Percentiles rank a stretch among this genome's conserved stretches.
These are phyloP conservation scores for Penicillium nucicola DNA, from an alignment of 495 filamentous ascomycete species.

Conservation along the genomic window DNA sequence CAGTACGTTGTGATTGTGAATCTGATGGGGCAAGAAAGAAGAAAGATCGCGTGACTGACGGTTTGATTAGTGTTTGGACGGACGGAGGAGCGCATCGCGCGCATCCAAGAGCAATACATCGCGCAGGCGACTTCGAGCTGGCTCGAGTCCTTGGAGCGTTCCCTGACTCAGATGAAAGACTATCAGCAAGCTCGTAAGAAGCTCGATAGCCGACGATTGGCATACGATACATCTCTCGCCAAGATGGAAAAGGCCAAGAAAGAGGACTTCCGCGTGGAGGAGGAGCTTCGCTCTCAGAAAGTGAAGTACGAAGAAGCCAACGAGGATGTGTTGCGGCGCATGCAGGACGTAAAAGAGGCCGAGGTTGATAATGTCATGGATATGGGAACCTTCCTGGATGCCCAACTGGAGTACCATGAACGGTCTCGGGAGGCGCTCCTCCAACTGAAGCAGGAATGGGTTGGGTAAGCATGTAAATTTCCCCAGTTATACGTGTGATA, in stretches of 20 bases:
- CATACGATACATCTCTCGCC: conserved; percentile 83
- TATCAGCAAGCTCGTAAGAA: conserved; percentile 90
- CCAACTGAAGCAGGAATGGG: conserved; percentile 67
- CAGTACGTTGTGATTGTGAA: conserved; percentile 49
- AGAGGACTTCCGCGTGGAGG: conserved; percentile 90
- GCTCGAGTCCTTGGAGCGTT: conserved; percentile 89
- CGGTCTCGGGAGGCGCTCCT: conserved; percentile 74
- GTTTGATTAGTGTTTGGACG: conserved; percentile 62
- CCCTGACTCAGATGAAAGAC: conserved; percentile 93
- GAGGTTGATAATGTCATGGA: conserved; percentile 83
- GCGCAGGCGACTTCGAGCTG: conserved; percentile 79
- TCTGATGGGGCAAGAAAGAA: background rate
- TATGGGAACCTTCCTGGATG: conserved; percentile 77
- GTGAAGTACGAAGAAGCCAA: conserved; percentile 95
- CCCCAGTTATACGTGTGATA: background rate
- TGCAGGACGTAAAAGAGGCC: conserved; percentile 94
- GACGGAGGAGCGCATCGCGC: conserved; percentile 83
- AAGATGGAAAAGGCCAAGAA: conserved; percentile 95
- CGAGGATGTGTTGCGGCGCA: conserved; percentile 87
- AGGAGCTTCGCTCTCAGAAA: conserved; percentile 87
- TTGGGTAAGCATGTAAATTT: conserved; percentile 54
- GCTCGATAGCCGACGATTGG: conserved; percentile 84
- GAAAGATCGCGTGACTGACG: conserved; percentile 4
- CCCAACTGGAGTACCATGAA: conserved; percentile 89
- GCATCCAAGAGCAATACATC: conserved; percentile 83